Evolutionary conservation across 2,329 filamentous ascomycete species (phyloP).

Genomic region (Podosphaera xanthii): DNA sequence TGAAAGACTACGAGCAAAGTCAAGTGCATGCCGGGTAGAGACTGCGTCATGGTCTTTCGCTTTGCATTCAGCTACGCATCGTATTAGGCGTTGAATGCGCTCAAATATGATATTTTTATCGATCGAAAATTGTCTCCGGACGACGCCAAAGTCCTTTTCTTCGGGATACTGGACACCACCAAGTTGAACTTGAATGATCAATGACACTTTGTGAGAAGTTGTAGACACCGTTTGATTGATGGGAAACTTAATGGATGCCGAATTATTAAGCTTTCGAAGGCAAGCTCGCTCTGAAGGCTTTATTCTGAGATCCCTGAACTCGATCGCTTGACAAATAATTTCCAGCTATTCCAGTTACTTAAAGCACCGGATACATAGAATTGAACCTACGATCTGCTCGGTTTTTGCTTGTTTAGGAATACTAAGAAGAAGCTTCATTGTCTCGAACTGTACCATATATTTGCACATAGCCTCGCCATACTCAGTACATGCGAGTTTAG

Average conservation of each 20-base stretch:
- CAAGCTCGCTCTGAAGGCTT: conserved; percentile 43
- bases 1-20: conserved; percentile 53
- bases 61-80: conserved; percentile 58
- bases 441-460: conserved; percentile 60
- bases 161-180: conserved; percentile 39
- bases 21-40: conserved; percentile 44
- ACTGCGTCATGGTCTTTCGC: conserved; percentile 34
- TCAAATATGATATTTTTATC: conserved; percentile 45
- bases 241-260: conserved; percentile 42
- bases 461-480: conserved; percentile 64
- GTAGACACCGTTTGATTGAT: conserved; percentile 44
- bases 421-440: conserved; percentile 48
- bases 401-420: conserved; percentile 36
- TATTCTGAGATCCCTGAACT: conserved; percentile 52
- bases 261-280: conserved; percentile 52
- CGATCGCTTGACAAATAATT: conserved; percentile 40
- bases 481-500: conserved; percentile 37
- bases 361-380: background rate
- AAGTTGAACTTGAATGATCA: conserved; percentile 56
- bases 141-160: conserved; percentile 30
- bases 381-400: conserved; percentile 40
- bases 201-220: conserved; percentile 50
- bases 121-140: conserved; percentile 31
- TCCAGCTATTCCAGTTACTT: conserved; percentile 29
- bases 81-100: conserved; percentile 43